Evolutionary conservation across 2,329 filamentous ascomycete species (phyloP), one percentile per base, ranked within the genome.

Genomic region (Ustilaginoidea virens): DNA sequence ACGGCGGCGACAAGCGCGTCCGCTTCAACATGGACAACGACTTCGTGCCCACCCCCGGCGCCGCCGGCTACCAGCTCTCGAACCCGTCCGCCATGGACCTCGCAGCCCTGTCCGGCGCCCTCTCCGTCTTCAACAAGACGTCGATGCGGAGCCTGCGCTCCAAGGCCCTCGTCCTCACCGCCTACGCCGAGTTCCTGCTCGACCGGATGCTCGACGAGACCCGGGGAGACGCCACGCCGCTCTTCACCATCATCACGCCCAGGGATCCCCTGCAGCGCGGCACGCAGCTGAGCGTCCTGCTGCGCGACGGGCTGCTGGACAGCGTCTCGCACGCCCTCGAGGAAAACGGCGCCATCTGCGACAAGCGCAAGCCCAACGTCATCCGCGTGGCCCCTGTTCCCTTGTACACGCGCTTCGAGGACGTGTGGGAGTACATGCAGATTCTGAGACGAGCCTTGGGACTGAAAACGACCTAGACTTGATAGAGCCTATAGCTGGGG

Each of bases 311-410:
- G 0, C 45, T 90, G 29, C 53, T 92, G 31, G 80, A 87, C n/a
- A 47, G 47, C 5, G 70, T 92, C 3, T 63, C 72, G 34, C 56
- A 60, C 24, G 63, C 62, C 17, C 49, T 93, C 17, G 70, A 80
- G 40, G 63, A 69, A 9, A 65, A 69, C 2, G 80, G 77, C 1
- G 73, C 90, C 3, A 67, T 92, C 1, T 73, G 80, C 21, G 85
- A 93, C 47, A 80, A 90, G 62, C 63, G 85, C 34, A 81, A 80
- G 49, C 85, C 86, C 1, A 75, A 86, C 46, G 85, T 93, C 11
- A 75, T 93, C 28, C 63, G 85, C 2, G 73, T 92, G 2, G 82
- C 85, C 2, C 85, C 86, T 1, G 77, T 80, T 23, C 83, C 85
- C 7, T 50, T 93, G 39, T 93, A 92, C 53, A 87, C 87, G 44